Percentiles rank a stretch among this genome's conserved stretches.
phyloP scores from a whole-genome alignment of 495 filamentous ascomycete species.

The Hypoxylon lenormandii region DNA sequence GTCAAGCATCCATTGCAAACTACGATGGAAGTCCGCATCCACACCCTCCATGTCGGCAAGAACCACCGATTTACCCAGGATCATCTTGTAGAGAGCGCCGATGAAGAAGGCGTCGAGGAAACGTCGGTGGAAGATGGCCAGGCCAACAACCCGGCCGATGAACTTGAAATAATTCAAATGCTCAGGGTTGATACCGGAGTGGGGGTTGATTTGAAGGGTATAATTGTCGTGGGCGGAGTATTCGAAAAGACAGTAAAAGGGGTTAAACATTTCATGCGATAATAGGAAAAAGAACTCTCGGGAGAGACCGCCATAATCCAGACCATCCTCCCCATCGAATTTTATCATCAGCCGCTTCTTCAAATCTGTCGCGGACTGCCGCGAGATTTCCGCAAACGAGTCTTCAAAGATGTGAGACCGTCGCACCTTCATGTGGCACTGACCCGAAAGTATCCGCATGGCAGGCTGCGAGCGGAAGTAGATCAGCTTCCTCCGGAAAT shows the following conservation, averaged over 20 bases:
- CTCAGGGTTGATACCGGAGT: conserved; percentile 99
- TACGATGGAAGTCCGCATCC: conserved; percentile 95
- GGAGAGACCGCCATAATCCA: conserved; percentile 98
- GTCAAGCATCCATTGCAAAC: conserved; percentile 94
- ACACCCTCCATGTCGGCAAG: conserved; percentile 99
- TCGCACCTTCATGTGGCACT: conserved; percentile 98
- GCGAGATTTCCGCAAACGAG: conserved; percentile 97
- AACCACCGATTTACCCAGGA: conserved; percentile 89
- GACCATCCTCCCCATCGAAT: conserved; percentile 96
- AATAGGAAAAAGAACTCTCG: conserved; percentile 99
- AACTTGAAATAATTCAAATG: conserved; percentile 99
- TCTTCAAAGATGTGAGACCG: conserved; percentile 98
- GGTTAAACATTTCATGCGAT: conserved; percentile 99
- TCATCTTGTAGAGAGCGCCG: conserved; percentile 99
- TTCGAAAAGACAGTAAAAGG: conserved; percentile 99
- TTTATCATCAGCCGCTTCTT: conserved; percentile 99
- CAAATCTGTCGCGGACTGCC: conserved; percentile 92
- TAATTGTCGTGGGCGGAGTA: conserved; percentile 99
- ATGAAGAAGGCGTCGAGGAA: conserved; percentile 99
- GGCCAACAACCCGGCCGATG: conserved; percentile 95
- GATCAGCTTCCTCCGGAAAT: conserved; percentile 96
- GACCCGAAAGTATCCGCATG: conserved; percentile 91
- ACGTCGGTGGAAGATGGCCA: conserved; percentile 97
- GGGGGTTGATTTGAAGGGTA: conserved; percentile 99
- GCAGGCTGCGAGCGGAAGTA: conserved; percentile 99